A percentile compares a stretch with the other conserved stretches of the same genome.
Evolutionary conservation across 805 yeast genomes (phyloP).

Genomic region (Lipomyces starkeyi): DNA sequence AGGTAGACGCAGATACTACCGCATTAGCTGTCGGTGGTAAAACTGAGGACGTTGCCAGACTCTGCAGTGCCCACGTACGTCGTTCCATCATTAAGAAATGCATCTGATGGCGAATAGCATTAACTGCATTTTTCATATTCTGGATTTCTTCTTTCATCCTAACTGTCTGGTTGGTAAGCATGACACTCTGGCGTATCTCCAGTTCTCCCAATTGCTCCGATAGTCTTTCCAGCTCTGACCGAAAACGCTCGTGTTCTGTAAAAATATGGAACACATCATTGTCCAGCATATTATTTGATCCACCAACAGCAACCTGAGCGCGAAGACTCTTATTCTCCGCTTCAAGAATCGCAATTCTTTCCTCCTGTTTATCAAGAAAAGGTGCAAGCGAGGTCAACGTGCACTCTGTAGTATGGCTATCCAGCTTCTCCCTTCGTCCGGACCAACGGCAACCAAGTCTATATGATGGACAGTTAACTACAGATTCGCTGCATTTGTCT

Average conservation of each 20-base stretch:
- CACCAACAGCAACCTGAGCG: conserved; percentile 40
- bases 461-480: conserved; percentile 40
- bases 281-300: conserved; percentile 19
- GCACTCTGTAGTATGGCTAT: conserved; percentile 42
- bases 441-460: conserved; percentile 44
- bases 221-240: conserved; percentile 46
- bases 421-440: conserved; percentile 37
- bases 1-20: background rate
- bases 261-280: conserved; percentile 41
- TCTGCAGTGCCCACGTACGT: conserved; percentile 37
- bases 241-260: conserved; percentile 47
- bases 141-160: conserved; percentile 46
- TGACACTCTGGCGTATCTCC: conserved; percentile 45
- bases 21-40: conserved; percentile 2
- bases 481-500: conserved; percentile 35
- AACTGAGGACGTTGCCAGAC: conserved; percentile 6
- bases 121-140: conserved; percentile 43
- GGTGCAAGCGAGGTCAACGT: conserved; percentile 42
- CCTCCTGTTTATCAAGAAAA: conserved; percentile 41
- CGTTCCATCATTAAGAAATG: conserved; percentile 45
- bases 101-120: conserved; percentile 48
- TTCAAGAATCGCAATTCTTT: conserved; percentile 42
- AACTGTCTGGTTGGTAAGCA: conserved; percentile 46
- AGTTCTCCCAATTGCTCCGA: conserved; percentile 44
- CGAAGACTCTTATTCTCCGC: conserved; percentile 45